These are phyloP conservation scores for Aspergillus transmontanensis DNA, from an alignment of 2,329 filamentous ascomycete species.

Conservation along the genomic window DNA sequence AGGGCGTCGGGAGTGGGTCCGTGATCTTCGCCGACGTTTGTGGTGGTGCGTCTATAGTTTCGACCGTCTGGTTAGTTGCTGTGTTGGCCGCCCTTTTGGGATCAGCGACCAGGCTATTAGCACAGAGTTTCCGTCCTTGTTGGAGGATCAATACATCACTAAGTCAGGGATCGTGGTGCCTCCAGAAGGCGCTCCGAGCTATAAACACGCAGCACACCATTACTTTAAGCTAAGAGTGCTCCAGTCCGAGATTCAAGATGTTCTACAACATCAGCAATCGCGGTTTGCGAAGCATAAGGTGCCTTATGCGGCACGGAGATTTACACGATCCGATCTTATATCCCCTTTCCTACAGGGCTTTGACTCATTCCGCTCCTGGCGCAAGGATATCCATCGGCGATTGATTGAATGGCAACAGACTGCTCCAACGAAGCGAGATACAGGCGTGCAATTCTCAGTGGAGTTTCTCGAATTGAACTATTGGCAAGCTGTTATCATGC, in stretches of 20 bases:
- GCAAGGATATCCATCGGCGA: slow-evolving; percentile 80
- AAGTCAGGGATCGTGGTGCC: slow-evolving; percentile 70
- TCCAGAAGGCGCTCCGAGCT: slow-evolving; percentile 68
- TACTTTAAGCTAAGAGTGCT: slow-evolving; percentile 87
- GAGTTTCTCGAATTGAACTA: slow-evolving; percentile 95
- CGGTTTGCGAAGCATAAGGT: slow-evolving; percentile 71
- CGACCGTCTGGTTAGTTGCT: slow-evolving; percentile 91
- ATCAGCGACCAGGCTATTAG: slow-evolving; percentile 97
- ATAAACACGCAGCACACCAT: slow-evolving; percentile 88
- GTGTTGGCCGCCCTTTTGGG: slow-evolving; percentile 88
- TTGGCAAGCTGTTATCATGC: slow-evolving; percentile 95
- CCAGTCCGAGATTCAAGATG: slow-evolving; percentile 93
- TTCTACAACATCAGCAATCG: slow-evolving; percentile 88
- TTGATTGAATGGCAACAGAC: slow-evolving; percentile 84
- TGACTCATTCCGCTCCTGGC: slow-evolving; percentile 84
- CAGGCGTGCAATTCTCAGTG: slow-evolving; percentile 84
- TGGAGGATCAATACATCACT: slow-evolving; percentile 89
- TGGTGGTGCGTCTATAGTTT: slow-evolving; percentile 99
- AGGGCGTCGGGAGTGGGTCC: slow-evolving; percentile 75
- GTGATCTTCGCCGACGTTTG: slow-evolving; percentile 80
- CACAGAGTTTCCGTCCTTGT: slow-evolving; percentile 85
- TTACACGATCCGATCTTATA: slow-evolving; percentile 75
- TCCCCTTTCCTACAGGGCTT: slow-evolving; percentile 85
- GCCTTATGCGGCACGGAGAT: slow-evolving; percentile 67
- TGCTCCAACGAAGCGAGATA: slow-evolving; percentile 75